Conservation (phyloP, 805 yeast genomes). For the Candida succiphila region DNA sequence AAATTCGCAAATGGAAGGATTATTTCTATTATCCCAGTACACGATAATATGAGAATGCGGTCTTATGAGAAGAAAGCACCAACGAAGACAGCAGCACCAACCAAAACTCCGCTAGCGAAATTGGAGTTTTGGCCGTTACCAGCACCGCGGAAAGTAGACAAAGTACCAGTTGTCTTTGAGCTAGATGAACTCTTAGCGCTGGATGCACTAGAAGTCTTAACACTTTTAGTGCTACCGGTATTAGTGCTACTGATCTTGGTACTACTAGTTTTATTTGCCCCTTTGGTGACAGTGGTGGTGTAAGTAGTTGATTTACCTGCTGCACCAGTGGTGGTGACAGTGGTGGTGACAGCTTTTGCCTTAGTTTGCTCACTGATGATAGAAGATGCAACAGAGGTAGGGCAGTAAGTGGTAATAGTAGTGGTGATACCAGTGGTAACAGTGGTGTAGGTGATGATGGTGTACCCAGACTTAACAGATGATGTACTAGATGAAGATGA, state of each 20-base stretch:
- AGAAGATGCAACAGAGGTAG: constrained; percentile 1
- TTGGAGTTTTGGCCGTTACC: constrained; percentile 7
- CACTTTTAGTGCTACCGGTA: no score
- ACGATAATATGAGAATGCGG: no score
- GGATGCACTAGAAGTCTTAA: constrained; percentile 3
- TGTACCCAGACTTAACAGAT: no score
- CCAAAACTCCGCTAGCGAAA: constrained; percentile 4
- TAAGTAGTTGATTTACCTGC: constrained; percentile 18
- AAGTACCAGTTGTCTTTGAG: neutral
- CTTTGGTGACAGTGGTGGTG: constrained; percentile 24
- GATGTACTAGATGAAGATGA: constrained; percentile 7
- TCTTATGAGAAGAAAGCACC: constrained; percentile 5
- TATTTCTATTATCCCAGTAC: no score
- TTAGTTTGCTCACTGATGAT: neutral
- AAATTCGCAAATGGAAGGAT: no score
- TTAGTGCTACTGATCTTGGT: no score
- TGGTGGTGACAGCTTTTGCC: neutral
- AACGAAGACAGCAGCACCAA: constrained; percentile 3
- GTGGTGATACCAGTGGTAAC: constrained; percentile 15
- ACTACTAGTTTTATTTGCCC: constrained; percentile 25
- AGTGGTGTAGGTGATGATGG: constrained; percentile 18
- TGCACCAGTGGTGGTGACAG: constrained; percentile 7
- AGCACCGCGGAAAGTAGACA: constrained; percentile 19
- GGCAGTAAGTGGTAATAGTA: constrained; percentile 12
- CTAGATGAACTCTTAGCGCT: constrained; percentile 1